These are phyloP conservation scores for Nicotiana paniculata DNA, from an alignment of 257 asterid species.

Conservation along the genomic window DNA sequence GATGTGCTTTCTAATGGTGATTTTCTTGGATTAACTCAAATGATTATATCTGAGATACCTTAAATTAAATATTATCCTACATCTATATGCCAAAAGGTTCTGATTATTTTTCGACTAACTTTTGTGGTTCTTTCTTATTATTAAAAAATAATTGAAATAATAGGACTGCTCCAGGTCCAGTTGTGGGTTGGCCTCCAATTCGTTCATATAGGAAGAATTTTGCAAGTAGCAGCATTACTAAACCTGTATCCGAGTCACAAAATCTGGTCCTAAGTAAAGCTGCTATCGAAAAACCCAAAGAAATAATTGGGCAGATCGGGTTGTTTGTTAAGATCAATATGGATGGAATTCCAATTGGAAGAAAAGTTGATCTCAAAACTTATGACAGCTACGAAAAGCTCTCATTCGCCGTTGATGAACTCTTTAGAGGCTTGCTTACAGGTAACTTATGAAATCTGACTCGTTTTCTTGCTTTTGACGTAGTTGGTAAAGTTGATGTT, in stretches of 20 bases:
- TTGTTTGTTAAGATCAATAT: slow-evolving; percentile 84
- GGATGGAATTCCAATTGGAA: slow-evolving; percentile 90
- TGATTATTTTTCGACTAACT: neutral
- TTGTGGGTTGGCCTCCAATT: slow-evolving; percentile 95
- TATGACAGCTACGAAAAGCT: slow-evolving; percentile 66
- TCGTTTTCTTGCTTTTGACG: neutral
- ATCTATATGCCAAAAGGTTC: no score
- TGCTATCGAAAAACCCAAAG: slow-evolving; percentile 23
- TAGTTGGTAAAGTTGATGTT: no score
- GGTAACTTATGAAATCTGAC: slow-evolving; percentile 27
- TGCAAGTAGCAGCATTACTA: slow-evolving; percentile 40
- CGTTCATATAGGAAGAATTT: slow-evolving; percentile 70
- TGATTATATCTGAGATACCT: no score
- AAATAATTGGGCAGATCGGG: slow-evolving; percentile 33
- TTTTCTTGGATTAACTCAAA: no score
- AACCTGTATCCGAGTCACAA: slow-evolving; percentile 30
- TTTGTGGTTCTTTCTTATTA: neutral
- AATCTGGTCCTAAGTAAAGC: slow-evolving; percentile 22
- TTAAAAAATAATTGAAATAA: neutral
- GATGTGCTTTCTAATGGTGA: no score
- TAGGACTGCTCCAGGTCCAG: slow-evolving; percentile 73
- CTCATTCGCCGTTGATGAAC: slow-evolving; percentile 66
- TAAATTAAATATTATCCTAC: no score
- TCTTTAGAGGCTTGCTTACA: slow-evolving; percentile 78
- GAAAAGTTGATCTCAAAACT: slow-evolving; percentile 74